Evolutionary conservation across 352 stramenopile species (phyloP), one percentile per base, ranked within the genome.

Genomic region (Thraustochytrium aureum): DNA sequence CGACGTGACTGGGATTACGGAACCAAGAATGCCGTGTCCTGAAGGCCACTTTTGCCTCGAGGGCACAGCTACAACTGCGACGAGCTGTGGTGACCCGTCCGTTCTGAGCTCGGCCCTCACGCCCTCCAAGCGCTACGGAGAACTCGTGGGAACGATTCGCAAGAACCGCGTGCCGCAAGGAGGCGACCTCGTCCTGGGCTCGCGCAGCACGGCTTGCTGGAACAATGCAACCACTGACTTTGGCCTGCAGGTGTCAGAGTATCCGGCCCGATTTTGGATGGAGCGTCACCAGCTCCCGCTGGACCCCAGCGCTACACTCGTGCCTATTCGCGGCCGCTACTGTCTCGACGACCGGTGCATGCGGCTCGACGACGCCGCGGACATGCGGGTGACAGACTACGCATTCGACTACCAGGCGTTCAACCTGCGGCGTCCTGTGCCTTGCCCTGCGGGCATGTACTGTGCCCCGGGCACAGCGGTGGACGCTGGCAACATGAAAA

Each of bases 151-250:
- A 6, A 90, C 87, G 14, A 30, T 88, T 10, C 74, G 85, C 12
- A 52, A 39, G 2, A 81, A 83, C 26, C 75, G 86, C 7, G 33
- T 74, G 37, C 52, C 81, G 1, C 30, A 82, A 10, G 83, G 76
- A 3, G 61, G 72, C 20, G 52, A 86, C 22, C 75, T 88, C 20
- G 64, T 88, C 0, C 74, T 96, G 32, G 92, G 92, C 4, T 87
- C 89, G 0, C 84, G 93, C 2, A 91, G 89, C 39, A 90, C 87
- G 30, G 92, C 89, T 2, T 99, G 95, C 82, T 98, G 95, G 89
- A 92, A 94, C 66, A 99, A 99, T 84, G 90, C 89, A 56, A 98
- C 94, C 1, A 79, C 90, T 33, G 94, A 99, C 72, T 97, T 98
- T 83, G 95, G 94, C 4, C 85, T 99, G 12, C 94, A 98, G 84